Evolutionary conservation across 164 flowering plant species (phyloP), one percentile per base, ranked within the genome.

Genomic region (Platanus orientalis): DNA sequence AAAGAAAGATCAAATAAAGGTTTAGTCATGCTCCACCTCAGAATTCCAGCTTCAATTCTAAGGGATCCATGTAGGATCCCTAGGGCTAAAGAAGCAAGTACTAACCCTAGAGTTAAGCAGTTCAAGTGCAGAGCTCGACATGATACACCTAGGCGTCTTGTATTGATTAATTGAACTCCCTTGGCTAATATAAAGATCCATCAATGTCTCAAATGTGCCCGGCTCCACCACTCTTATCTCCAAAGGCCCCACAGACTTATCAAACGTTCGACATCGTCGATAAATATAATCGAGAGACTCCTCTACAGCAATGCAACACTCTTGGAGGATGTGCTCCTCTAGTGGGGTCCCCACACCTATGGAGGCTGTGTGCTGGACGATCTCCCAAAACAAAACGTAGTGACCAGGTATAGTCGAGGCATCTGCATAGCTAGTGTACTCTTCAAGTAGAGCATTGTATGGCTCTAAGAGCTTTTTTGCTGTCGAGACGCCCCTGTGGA

Each of bases 131-230:
- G 75, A 45, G 21, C 28, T 58, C 20, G 83, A 75, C 36, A 77
- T 84, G 65, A 89, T 80, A 71, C 95, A 84, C 76, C 96, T 78
- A 0, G 98, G 95, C 0, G 98, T 88, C 65, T 92, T 92, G 48
- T 89, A 92, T 73, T 92, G 96, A 65, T 83, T 92, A 30, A 92
- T 82, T 0, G 97, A 92, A 0, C 81, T 90, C 0, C 95, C 96
- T 59, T 83, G 85, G 56, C 67, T 67, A 9, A 89, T 81, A 48
- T 68, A 79, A 21, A 77, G 75, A 62, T 92, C 96, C 97, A 92
- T 89, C 73, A 92, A 40, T 7, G 56, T 71, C 32, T 87, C 93
- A 44, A 89, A 91, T 0, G 94, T 81, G 9, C 97, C 92, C 0
- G 74, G 54, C 67, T 80, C 71, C 49, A 89, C 92, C n/a, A 89